Base-by-base conservation (phyloP, 257 asterid genomes). In the Primulina eburnea region DNA sequence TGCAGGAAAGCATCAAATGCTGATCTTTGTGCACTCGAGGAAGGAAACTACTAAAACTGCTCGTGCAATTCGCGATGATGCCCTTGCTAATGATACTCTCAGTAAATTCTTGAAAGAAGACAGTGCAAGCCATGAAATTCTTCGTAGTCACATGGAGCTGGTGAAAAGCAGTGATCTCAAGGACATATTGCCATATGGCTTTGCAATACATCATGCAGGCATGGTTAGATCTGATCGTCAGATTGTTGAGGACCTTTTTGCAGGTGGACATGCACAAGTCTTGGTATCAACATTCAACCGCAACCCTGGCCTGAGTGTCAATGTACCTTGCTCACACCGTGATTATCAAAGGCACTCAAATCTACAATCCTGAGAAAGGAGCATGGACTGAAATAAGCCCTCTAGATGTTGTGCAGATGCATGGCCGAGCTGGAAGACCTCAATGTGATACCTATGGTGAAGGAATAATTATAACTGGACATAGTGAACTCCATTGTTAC, bases 231-330 rank as follows among this genome's bases (percentile, higher is more conserved):
- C 68, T 17, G 68, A 63, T 35, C 68, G 68, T 32, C 68, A 63
- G 20, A 40, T 63, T 63, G 68, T 63, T 63, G 68, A 63, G 53
- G 53, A 63, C 10, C 68, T 63, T 9, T 63, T 63, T 63, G 26
- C 18, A 32, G 68, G 34, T 32, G 34, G 34, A 32, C 53, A 63
- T 34, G 53, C 28, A 24, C 68, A 63, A 17, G 68, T 63, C 21
- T 63, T 63, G 68, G 68, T 63, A n/a, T n/a, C n/a, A n/a, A n/a
- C n/a, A n/a, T 63, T 63, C 68, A 18, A 63, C 68, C 1, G 68
- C 68, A 17, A 63, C 68, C 18, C 68, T 63, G 16, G 68, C 68
- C 18, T 63, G 68, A 53, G 68, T 63, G 68, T 63, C 52, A 63
- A 63, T 63, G 34, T 63, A 32, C 68, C 68, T n/a, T 10, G 68